Conservation (phyloP, 306 rosid species). For the Dicorynia guianensis region DNA sequence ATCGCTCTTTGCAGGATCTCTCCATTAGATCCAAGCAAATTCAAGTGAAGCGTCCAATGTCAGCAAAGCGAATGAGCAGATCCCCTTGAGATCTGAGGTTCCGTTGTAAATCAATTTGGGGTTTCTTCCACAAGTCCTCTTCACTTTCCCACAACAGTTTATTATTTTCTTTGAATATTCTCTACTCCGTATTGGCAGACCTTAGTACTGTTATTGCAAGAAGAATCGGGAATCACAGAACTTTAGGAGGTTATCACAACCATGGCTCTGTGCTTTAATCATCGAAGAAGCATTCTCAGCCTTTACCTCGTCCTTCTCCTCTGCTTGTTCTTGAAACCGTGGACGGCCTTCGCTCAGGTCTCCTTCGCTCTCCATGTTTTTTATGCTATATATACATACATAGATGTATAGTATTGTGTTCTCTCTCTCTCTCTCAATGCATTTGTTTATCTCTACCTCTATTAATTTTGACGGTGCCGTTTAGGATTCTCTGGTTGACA, state of each 20-base stretch:
- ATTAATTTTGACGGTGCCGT: conserved; percentile 4
- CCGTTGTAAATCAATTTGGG: not conserved
- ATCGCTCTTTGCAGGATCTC: conserved; percentile 47
- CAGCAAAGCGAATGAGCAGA: conserved; percentile 1
- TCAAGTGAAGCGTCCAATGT: not conserved
- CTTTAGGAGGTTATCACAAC: not conserved
- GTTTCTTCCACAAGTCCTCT: not conserved
- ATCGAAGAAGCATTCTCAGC: conserved; percentile 34
- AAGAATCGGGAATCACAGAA: not conserved
- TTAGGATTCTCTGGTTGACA: conserved; percentile 49
- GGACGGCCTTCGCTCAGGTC: conserved; percentile 53
- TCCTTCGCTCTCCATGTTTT: not conserved
- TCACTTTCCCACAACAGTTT: not conserved
- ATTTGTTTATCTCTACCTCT: not conserved
- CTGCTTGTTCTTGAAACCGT: conserved; percentile 30
- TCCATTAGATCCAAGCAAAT: not conserved
- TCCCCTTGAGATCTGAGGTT: too few relatives aligned
- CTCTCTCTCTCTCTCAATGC: not conserved
- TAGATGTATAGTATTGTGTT: not conserved
- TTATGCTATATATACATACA: too few relatives aligned
- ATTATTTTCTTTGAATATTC: conserved; percentile 6
- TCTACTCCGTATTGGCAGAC: not conserved
- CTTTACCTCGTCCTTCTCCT: conserved; percentile 43
- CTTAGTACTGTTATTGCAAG: conserved; percentile 8
- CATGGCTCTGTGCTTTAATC: conserved; percentile 51